These are phyloP conservation scores for Neckera pumila DNA, from an alignment of 225 moss, liverwort and hornwort genomes.

Conservation along the genomic window DNA sequence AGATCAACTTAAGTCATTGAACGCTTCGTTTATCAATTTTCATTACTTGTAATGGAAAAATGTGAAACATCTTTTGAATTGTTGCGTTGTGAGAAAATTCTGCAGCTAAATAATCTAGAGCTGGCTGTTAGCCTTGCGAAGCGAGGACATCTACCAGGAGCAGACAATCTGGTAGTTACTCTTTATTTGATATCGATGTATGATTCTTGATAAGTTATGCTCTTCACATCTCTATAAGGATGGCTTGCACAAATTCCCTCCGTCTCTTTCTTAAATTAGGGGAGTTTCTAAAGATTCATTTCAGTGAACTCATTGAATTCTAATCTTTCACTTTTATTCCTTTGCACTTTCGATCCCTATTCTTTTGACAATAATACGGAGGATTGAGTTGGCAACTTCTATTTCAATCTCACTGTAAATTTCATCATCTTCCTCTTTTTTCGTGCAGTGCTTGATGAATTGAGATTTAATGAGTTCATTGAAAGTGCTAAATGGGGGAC, in stretches of 20 bases:
- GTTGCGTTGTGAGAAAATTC: neutral
- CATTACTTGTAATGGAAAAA: neutral
- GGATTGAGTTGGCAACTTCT: neutral
- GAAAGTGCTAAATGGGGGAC: neutral
- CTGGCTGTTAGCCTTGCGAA: conserved; percentile 93
- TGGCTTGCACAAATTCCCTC: neutral
- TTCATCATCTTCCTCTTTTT: neutral
- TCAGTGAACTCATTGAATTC: neutral
- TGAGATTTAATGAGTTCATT: neutral
- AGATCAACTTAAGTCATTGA: neutral
- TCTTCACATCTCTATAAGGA: neutral
- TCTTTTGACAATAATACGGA: neutral
- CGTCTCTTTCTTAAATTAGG: neutral
- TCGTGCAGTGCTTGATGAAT: neutral
- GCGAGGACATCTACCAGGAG: conserved; percentile 85
- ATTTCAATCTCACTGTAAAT: neutral
- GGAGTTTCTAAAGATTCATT: neutral
- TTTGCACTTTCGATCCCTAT: neutral
- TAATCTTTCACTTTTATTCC: neutral
- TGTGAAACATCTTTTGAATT: neutral
- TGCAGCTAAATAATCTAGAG: conserved; percentile 75
- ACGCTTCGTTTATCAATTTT: neutral
- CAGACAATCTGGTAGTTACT: conserved; percentile 71
- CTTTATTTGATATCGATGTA: neutral
- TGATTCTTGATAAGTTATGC: neutral